Percentiles rank a stretch among this genome's conserved stretches.
Conservation (phyloP, 1,139 yeast species). For the Geotrichum australiense region DNA sequence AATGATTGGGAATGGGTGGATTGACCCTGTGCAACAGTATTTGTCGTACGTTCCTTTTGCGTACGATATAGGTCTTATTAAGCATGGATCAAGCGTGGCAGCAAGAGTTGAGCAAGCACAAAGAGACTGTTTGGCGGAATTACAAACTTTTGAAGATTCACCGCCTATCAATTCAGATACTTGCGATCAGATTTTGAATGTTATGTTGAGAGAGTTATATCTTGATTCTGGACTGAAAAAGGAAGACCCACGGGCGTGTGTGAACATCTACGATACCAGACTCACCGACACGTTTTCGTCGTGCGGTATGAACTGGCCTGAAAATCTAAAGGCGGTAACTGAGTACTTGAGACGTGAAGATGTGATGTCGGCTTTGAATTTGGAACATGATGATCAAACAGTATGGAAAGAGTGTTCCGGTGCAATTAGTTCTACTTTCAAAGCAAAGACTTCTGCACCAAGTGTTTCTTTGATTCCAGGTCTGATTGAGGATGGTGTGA, state of each 20-base stretch:
- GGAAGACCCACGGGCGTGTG: conserved; percentile 41
- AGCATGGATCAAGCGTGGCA: conserved; percentile 28
- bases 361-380: conserved; percentile 50
- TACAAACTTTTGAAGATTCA: conserved; percentile 20
- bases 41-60: conserved; percentile 74
- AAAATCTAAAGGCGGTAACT: conserved; percentile 51
- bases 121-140: conserved; percentile 31
- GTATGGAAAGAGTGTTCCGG: conserved; percentile 75
- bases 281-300: conserved; percentile 67
- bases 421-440: conserved; percentile 47
- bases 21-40: conserved; percentile 83
- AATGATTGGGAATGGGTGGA: conserved; percentile 94
- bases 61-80: conserved; percentile 51
- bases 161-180: conserved; percentile 24
- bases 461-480: conserved; percentile 60
- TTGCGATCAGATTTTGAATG: conserved; percentile 30
- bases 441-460: conserved; percentile 50
- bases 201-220: conserved; percentile 21
- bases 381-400: conserved; percentile 29
- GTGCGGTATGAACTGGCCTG: conserved; percentile 96
- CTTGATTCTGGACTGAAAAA: conserved; percentile 20
- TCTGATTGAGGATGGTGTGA: conserved; percentile 48
- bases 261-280: conserved; percentile 77
- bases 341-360: conserved; percentile 52
- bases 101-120: conserved; percentile 30